Base-by-base conservation (phyloP, 805 yeast genomes). In the Yamadazyma paraphyllophila region DNA sequence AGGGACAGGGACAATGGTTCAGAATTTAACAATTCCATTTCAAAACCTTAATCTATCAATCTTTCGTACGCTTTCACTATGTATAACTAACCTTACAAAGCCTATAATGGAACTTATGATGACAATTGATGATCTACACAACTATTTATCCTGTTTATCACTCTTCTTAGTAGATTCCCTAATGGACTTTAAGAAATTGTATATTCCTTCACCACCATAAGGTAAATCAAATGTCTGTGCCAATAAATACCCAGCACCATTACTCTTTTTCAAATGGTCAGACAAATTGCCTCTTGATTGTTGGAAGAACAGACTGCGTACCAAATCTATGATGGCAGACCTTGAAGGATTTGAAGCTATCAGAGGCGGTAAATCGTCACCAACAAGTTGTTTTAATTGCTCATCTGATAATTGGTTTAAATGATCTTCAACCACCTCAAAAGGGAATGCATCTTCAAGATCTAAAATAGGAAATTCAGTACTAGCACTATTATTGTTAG, bases 141-240 rank as follows among this genome's bases (percentile, higher is more conserved):
- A 20, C 24, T 20, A 20, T 20, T 20, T 20, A 20, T 20, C 24
- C 6, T 20, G 24, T 20, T 20, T 20, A 20, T 20, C 24, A 20
- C 24, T 20, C 24, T 20, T 20, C 24, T 20, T 20, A 6, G 24
- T 20, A 20, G 24, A 20, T 20, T 29, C 20, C 14, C 44, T 36
- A 26, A 45, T 27, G 39, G 34, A 16, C 26, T 41, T 26, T 15
- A 81, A 58, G 48, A 78, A 80, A 11, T 74, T 74, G 31, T 68
- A 75, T 30, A 80, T 60, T 1, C 85, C 85, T 56, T 81, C 85
- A 8, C 83, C 84, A 8, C 59, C 43, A 51, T 81, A 81, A 5
- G 65, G 71, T 52, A 66, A 66, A n/a, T 73, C 76, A 35, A 80
- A 65, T 33, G 77, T 69, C 45, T 66, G 69, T 27, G 84, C 64